phyloP scores from a whole-genome alignment of 331 rosid genomes.

The Telfairia occidentalis region DNA sequence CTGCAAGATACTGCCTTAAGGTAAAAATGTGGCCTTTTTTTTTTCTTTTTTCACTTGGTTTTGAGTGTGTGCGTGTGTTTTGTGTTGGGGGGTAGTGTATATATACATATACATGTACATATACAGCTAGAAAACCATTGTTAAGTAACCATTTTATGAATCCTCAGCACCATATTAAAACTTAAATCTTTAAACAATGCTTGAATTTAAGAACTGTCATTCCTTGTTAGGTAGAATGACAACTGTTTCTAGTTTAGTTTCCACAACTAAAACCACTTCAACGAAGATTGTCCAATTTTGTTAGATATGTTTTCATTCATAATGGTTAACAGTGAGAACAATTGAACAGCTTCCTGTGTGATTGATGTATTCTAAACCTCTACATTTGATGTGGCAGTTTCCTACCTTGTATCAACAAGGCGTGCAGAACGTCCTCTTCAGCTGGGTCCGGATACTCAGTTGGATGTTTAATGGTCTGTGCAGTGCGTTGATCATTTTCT shows the following conservation, averaged over 20 bases:
- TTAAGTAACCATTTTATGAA: background rate
- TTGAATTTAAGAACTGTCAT: background rate
- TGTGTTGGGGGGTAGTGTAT: background rate
- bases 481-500: slow-evolving; percentile 67
- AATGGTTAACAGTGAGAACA: background rate
- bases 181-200: background rate
- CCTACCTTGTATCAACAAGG: slow-evolving; percentile 91
- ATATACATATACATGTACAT: background rate
- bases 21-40: slow-evolving; percentile 19
- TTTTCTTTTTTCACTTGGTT: background rate
- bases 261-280: background rate
- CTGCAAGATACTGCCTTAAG: slow-evolving; percentile 74
- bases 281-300: background rate
- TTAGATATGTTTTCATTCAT: background rate
- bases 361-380: background rate
- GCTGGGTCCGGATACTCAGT: slow-evolving; percentile 67
- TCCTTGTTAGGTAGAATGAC: background rate
- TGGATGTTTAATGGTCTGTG: slow-evolving; percentile 80
- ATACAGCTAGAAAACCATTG: background rate
- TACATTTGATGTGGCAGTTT: slow-evolving; percentile 39
- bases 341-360: background rate
- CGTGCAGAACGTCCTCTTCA: slow-evolving; percentile 73
- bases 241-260: background rate
- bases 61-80: too few species aligned
- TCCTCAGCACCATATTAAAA: background rate